Percentiles rank a stretch among this genome's conserved stretches.
Evolutionary conservation across 352 stramenopile species (phyloP).

Genomic region (Phytophthora pseudosyringae): DNA sequence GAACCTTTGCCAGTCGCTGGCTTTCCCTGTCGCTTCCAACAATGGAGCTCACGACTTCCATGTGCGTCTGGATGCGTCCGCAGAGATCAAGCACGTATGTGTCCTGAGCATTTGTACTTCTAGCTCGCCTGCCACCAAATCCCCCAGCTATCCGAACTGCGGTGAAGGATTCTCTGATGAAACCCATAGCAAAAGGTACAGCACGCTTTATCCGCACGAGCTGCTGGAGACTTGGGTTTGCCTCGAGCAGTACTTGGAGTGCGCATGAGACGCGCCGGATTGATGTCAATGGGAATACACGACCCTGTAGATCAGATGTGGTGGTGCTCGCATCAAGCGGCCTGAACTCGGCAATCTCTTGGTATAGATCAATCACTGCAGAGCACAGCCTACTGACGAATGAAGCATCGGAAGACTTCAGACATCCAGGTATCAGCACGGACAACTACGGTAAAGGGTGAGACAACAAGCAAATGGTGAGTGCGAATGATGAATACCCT

Average conservation of each 20-base stretch:
- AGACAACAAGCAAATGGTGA: slow-evolving; percentile 2
- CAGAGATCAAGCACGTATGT: slow-evolving; percentile 47
- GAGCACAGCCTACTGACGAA: slow-evolving; percentile 38
- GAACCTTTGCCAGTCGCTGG: slow-evolving; percentile 49
- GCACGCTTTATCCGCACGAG: slow-evolving; percentile 44
- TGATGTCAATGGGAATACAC: slow-evolving; percentile 25
- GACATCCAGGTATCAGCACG: slow-evolving; percentile 22
- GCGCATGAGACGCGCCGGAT: slow-evolving; percentile 40
- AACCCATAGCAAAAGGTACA: slow-evolving; percentile 40
- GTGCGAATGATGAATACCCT: not conserved
- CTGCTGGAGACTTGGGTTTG: slow-evolving; percentile 30
- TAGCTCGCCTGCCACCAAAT: slow-evolving; percentile 47
- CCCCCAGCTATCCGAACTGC: slow-evolving; percentile 58
- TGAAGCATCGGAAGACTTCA: slow-evolving; percentile 26
- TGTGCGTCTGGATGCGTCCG: slow-evolving; percentile 49
- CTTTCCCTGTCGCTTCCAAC: slow-evolving; percentile 41
- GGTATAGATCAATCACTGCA: slow-evolving; percentile 48
- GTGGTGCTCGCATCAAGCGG: slow-evolving; percentile 10
- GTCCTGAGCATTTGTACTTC: slow-evolving; percentile 30
- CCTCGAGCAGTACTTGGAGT: slow-evolving; percentile 50
- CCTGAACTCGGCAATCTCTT: slow-evolving; percentile 31
- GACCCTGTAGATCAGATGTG: slow-evolving; percentile 7
- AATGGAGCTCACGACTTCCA: slow-evolving; percentile 57
- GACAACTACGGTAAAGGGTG: slow-evolving; percentile 16
- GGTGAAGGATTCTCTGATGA: slow-evolving; percentile 52